These are phyloP conservation scores for Penicillium soppii DNA, from an alignment of 495 filamentous ascomycete genomes.

Conservation along the genomic window DNA sequence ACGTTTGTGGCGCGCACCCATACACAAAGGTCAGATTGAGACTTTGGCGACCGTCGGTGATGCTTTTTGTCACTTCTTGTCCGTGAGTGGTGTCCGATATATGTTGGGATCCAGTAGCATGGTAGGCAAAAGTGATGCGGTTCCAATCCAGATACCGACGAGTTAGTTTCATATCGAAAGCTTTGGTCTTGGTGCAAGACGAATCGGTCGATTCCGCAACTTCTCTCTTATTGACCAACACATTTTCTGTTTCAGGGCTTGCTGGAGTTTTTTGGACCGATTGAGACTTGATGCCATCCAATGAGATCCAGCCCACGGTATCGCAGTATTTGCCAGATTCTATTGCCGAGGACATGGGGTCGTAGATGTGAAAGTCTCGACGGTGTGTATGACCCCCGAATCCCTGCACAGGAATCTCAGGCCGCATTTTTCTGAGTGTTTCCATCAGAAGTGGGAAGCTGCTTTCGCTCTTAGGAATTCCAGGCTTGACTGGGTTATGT, in stretches of 20 bases:
- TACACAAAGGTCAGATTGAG: slow-evolving; percentile 28
- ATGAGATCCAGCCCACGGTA: slow-evolving; percentile 42
- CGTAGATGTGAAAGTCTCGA: slow-evolving; percentile 37
- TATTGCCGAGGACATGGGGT: slow-evolving; percentile 31
- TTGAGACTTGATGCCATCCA: slow-evolving; percentile 32
- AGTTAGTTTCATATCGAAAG: slow-evolving; percentile 6
- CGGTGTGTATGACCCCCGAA: slow-evolving; percentile 44
- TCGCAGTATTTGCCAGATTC: slow-evolving; percentile 44
- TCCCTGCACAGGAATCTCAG: slow-evolving; percentile 35
- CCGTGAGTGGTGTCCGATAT: slow-evolving; percentile 4
- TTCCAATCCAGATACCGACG: slow-evolving; percentile 39
- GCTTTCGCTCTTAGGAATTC: slow-evolving; percentile 12
- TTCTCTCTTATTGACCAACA: not conserved
- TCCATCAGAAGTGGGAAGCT: slow-evolving; percentile 31
- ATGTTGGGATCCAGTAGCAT: slow-evolving; percentile 33
- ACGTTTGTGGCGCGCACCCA: slow-evolving; percentile 41
- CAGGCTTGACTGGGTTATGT: slow-evolving; percentile 29
- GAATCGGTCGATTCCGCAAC: not conserved
- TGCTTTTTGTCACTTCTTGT: not conserved
- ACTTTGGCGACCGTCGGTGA: not conserved
- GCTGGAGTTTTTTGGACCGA: not conserved
- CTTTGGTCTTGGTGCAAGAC: slow-evolving; percentile 4
- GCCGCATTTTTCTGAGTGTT: slow-evolving; percentile 28
- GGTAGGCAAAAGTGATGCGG: slow-evolving; percentile 37
- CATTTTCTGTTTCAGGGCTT: not conserved